Percentiles rank a stretch among this genome's conserved stretches.
Conservation (phyloP, 331 rosid species). For the Phaseolus coccineus region DNA sequence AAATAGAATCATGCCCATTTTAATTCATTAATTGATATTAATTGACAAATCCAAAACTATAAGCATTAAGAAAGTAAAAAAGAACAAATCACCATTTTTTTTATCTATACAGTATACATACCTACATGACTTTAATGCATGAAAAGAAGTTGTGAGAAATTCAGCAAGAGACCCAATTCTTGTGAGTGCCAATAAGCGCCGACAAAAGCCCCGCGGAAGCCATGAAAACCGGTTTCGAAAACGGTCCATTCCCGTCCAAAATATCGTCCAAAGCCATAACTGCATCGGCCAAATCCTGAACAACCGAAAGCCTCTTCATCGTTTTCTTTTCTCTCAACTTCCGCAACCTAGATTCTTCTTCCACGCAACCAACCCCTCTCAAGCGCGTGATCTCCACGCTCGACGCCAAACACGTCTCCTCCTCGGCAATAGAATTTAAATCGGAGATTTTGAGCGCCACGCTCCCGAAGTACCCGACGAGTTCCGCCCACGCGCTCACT, state of each 20-base stretch:
- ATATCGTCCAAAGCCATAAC: constrained; percentile 79
- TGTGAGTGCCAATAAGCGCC: constrained; percentile 80
- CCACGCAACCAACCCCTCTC: constrained; percentile 54
- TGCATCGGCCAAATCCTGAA: constrained; percentile 86
- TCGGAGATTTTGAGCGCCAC: constrained; percentile 69
- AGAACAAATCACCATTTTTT: background rate
- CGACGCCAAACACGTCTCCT: constrained; percentile 62
- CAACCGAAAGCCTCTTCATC: constrained; percentile 73
- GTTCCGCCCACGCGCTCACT: constrained; percentile 86
- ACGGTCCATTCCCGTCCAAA: constrained; percentile 62
- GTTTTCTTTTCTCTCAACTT: constrained; percentile 62
- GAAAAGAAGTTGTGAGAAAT: background rate
- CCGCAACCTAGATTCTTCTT: constrained; percentile 53
- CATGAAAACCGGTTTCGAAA: constrained; percentile 60
- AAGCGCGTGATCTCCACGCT: constrained; percentile 55
- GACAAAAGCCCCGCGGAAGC: constrained; percentile 76
- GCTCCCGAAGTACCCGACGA: constrained; percentile 74
- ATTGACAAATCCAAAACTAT: background rate
- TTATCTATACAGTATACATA: background rate
- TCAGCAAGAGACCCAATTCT: constrained; percentile 88
- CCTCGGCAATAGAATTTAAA: constrained; percentile 52
- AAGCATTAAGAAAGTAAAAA: constrained; percentile 39
- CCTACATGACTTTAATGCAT: too few relatives aligned
- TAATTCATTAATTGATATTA: background rate
- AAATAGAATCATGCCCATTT: background rate